Base-by-base conservation (phyloP, 768 basidiomycete species). In the Trametes meyenii region DNA sequence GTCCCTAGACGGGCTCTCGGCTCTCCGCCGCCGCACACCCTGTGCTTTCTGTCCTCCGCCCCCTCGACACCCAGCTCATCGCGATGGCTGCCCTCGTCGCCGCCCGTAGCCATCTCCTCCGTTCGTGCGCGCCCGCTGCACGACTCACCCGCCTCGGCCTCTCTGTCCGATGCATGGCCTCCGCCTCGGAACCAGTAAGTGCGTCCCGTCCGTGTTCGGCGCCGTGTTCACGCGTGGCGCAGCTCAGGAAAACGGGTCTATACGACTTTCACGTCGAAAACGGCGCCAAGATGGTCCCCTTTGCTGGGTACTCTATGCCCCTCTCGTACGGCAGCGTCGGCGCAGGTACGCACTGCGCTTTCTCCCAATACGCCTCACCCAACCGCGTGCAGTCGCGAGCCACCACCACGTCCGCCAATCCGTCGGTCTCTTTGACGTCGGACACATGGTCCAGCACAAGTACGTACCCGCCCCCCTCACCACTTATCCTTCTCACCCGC, bases 391-490 rank as follows among this genome's bases (percentile, higher is more conserved):
- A 97, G 96, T 93, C 55, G 86, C 89, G 10, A 94, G 92, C 67
- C 96, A 99, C 75, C 85, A 89, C 46, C 90, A 98, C 69, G 92
- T 96, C 52, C 87, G 97, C 43, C 83, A 77, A 13, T 83, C 82
- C 38, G 92, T 85, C 0, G 95, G 95, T 0, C 79, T 99, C 35
- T 99, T 99, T 72, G 97, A 99, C 70, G 97, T 99, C 26, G 93
- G 93, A 21, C 97, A 99, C 75, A 99, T 99, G 96, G 91, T 98
- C 16, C 96, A 98, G 73, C 85, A 87, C 36, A 89, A 86, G 93
- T 94, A 68, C 50, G 83, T 59, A 12, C 38, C 55, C n/a, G 13
- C 33, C 46, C 40, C 40, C 38, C 2, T 26, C 55, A 33, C 33
- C 19, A 44, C 11, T 6, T 21, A 39, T 8, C 42, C 36, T 3